phyloP scores from a whole-genome alignment of 2,329 filamentous ascomycete genomes.

The Epichloe sp. region DNA sequence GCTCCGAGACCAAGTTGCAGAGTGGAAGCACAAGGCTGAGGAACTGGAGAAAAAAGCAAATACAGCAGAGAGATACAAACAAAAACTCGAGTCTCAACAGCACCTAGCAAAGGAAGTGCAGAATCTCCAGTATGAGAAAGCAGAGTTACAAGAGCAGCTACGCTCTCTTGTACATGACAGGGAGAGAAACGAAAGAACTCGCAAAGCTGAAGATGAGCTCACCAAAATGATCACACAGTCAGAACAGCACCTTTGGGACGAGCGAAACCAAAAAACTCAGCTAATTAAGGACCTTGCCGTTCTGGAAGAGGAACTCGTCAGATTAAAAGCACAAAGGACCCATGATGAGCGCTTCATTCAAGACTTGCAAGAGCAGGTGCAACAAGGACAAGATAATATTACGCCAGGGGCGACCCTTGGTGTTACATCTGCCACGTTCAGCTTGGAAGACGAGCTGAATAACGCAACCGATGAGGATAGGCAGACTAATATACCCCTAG shows the following conservation, averaged over 20 bases:
- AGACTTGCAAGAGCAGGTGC: conserved; percentile 47
- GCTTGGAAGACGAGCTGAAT: conserved; percentile 48
- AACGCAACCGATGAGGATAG: conserved; percentile 28
- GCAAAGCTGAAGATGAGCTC: conserved; percentile 25
- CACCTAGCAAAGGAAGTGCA: conserved; percentile 42
- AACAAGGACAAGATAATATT: conserved; percentile 18
- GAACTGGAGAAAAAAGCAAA: conserved; percentile 52
- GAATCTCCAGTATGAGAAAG: conserved; percentile 40
- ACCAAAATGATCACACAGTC: conserved; percentile 29
- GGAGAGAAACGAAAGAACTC: conserved; percentile 20
- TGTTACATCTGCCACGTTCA: conserved; percentile 19
- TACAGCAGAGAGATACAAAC: conserved; percentile 46
- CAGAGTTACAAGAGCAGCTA: conserved; percentile 37
- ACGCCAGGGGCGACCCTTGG: conserved; percentile 11
- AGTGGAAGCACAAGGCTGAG: conserved; percentile 44
- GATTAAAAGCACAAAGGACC: conserved; percentile 32
- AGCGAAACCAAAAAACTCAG: conserved; percentile 30
- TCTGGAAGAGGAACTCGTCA: conserved; percentile 33
- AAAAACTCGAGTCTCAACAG: conserved; percentile 46
- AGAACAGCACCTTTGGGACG: conserved; percentile 28
- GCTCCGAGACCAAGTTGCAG: conserved; percentile 45
- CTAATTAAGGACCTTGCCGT: conserved; percentile 31
- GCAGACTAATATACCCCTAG: conserved; percentile 31
- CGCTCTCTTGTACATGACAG: conserved; percentile 22
- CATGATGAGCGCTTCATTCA: conserved; percentile 41